Conservation (phyloP, 768 basidiomycete genomes). For the Strobilomyces dryophilus region DNA sequence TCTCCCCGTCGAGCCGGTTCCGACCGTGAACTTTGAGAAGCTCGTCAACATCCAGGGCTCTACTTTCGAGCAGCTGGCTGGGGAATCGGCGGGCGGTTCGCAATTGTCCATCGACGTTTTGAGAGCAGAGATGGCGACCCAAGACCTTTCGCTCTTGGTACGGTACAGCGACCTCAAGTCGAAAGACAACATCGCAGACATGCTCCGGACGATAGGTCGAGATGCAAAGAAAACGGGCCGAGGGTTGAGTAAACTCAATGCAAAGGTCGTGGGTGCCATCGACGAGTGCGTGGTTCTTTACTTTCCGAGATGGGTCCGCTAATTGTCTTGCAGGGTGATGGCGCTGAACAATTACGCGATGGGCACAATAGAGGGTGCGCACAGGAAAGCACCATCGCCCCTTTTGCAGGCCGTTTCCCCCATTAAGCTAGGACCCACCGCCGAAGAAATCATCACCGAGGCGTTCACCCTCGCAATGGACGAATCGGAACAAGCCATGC, state of each 20-base stretch:
- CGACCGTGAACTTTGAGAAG: slow-evolving; percentile 54
- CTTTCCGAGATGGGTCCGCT: neutral
- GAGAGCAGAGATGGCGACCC: slow-evolving; percentile 61
- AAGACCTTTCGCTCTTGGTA: slow-evolving; percentile 61
- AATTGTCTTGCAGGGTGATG: slow-evolving; percentile 49
- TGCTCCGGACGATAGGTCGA: slow-evolving; percentile 49
- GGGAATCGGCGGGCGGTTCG: slow-evolving; percentile 54
- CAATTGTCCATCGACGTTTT: slow-evolving; percentile 64
- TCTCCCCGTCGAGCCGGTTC: slow-evolving; percentile 12
- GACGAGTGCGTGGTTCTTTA: too few species aligned
- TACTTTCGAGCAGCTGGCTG: slow-evolving; percentile 59
- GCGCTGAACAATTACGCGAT: slow-evolving; percentile 73
- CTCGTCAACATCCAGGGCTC: slow-evolving; percentile 58
- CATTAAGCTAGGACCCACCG: slow-evolving; percentile 32
- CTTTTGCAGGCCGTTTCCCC: slow-evolving; percentile 38
- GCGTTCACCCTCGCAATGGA: slow-evolving; percentile 65
- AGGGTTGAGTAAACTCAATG: slow-evolving; percentile 20
- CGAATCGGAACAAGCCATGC: slow-evolving; percentile 47
- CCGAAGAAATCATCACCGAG: slow-evolving; percentile 43
- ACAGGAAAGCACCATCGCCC: slow-evolving; percentile 22
- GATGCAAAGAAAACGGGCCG: slow-evolving; percentile 60
- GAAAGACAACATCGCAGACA: slow-evolving; percentile 50
- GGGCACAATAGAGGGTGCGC: slow-evolving; percentile 16
- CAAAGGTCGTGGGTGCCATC: too few species aligned
- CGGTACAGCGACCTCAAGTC: slow-evolving; percentile 58